Base-by-base conservation (phyloP, 2,329 filamentous ascomycete species). In the Herpotrichia juniperi region DNA sequence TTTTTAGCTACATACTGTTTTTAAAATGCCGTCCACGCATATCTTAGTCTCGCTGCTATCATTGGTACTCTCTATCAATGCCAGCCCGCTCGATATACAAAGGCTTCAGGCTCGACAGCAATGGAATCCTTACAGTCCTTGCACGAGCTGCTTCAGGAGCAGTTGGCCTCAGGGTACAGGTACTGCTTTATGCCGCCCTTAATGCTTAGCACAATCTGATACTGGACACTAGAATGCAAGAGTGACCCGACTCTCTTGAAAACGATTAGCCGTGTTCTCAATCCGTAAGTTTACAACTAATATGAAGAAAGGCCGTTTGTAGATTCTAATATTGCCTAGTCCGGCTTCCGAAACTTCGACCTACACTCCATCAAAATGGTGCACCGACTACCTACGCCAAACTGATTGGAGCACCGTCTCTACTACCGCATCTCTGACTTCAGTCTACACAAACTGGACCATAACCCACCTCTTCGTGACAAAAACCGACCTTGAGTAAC, bases 261-360 rank as follows among this genome's bases (percentile, higher is more conserved):
- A 16, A 58, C 49, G 2, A 46, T 58, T 3, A 58, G 58, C 22
- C 47, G 56, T 11, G 37, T 61, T 11, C 22, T 45, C 12, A 61
- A 56, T 25, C 58, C 58, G 55, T 60, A 54, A 26, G 55, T 50
- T n/a, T n/a, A n/a, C n/a, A n/a, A n/a, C n/a, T n/a, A n/a, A n/a
- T n/a, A n/a, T n/a, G n/a, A n/a, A n/a, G n/a, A n/a, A n/a, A n/a
- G n/a, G n/a, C n/a, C n/a, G n/a, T n/a, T n/a, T n/a, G n/a, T n/a
- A n/a, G n/a, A n/a, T n/a, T n/a, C n/a, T n/a, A n/a, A n/a, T n/a
- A n/a, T n/a, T n/a, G n/a, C n/a, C n/a, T 19, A 60, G 57, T 2
- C 58, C 58, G 19, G 45, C 58, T 11, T 50, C 42, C 8, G 58
- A 44, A 26, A 61, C 58, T 8, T 32, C 55, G 2, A 61, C 58